These are phyloP conservation scores for Streptanthus diversifolius DNA, from an alignment of 345 rosid genomes.

Conservation along the genomic window DNA sequence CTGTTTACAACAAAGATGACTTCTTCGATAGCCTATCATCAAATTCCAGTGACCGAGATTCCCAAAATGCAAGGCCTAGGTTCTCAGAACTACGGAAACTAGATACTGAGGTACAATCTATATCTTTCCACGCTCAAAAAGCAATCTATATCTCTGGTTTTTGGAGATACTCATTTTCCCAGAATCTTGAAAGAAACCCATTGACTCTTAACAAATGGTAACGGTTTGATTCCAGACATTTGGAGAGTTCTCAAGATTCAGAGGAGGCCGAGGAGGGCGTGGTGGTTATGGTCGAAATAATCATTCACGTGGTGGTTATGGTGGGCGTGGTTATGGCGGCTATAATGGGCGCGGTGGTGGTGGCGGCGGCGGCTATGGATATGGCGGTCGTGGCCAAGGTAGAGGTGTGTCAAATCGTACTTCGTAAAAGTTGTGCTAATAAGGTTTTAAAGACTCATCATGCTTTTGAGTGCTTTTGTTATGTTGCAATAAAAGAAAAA, in stretches of 20 bases:
- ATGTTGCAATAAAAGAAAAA: slow-evolving; percentile 25
- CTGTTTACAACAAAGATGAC: slow-evolving; percentile 88
- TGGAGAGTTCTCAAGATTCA: slow-evolving; percentile 58
- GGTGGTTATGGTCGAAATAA: slow-evolving; percentile 37
- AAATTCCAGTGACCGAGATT: slow-evolving; percentile 44
- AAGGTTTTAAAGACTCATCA: not conserved
- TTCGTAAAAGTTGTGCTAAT: not conserved
- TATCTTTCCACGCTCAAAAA: not conserved
- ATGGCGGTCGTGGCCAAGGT: slow-evolving; percentile 34
- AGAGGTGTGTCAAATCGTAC: slow-evolving; percentile 19
- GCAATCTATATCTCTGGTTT: not conserved
- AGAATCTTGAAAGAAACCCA: not conserved
- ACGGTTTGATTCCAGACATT: slow-evolving; percentile 49
- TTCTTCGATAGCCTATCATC: slow-evolving; percentile 81
- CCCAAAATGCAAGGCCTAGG: slow-evolving; percentile 63
- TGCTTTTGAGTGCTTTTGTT: slow-evolving; percentile 1
- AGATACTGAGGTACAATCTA: slow-evolving; percentile 71
- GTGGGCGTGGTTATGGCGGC: slow-evolving; percentile 36
- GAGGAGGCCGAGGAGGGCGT: slow-evolving; percentile 36
- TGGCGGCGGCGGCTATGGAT: slow-evolving; percentile 29
- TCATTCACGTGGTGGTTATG: slow-evolving; percentile 42
- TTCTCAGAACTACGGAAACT: slow-evolving; percentile 84
- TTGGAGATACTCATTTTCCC: not conserved
- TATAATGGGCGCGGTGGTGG: slow-evolving; percentile 47
- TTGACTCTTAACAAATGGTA: slow-evolving; percentile 5